Percentiles rank a stretch among this genome's conserved stretches.
Conservation (phyloP, 306 rosid species). For the Quercus engelmannii region DNA sequence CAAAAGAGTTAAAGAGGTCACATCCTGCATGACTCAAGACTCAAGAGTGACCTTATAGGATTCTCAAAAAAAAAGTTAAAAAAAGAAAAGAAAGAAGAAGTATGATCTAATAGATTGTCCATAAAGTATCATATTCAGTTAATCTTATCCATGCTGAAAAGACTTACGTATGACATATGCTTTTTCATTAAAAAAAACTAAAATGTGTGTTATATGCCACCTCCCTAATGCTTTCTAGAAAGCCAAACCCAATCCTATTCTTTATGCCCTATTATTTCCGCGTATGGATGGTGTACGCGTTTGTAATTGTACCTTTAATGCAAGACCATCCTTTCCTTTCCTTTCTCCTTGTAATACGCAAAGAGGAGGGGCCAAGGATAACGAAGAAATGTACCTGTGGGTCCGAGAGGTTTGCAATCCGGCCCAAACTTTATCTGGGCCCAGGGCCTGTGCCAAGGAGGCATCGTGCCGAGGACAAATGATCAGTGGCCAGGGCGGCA, state of each 20-base stretch:
- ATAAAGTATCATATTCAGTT: not conserved
- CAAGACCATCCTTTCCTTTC: not conserved
- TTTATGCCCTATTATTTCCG: not conserved
- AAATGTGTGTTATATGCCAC: not conserved
- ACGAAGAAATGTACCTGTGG: not conserved
- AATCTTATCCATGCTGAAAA: not conserved
- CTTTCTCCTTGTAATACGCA: conserved; percentile 7
- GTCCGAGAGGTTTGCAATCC: no score
- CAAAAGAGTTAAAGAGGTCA: not conserved
- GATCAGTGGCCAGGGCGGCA: no score
- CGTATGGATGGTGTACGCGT: conserved; percentile 22
- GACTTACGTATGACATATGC: not conserved
- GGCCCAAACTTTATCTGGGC: no score
- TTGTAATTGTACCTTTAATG: not conserved
- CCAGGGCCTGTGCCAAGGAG: no score
- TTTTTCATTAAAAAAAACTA: not conserved
- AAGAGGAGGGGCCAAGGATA: not conserved
- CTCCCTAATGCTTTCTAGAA: not conserved
- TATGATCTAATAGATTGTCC: not conserved
- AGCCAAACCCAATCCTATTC: not conserved
- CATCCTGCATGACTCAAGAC: not conserved
- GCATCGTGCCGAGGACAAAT: no score
- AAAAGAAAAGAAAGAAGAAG: no score
- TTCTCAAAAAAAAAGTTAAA: no score
- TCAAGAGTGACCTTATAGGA: not conserved